Base-by-base conservation (phyloP, 768 basidiomycete genomes). In the Suillus americanus region DNA sequence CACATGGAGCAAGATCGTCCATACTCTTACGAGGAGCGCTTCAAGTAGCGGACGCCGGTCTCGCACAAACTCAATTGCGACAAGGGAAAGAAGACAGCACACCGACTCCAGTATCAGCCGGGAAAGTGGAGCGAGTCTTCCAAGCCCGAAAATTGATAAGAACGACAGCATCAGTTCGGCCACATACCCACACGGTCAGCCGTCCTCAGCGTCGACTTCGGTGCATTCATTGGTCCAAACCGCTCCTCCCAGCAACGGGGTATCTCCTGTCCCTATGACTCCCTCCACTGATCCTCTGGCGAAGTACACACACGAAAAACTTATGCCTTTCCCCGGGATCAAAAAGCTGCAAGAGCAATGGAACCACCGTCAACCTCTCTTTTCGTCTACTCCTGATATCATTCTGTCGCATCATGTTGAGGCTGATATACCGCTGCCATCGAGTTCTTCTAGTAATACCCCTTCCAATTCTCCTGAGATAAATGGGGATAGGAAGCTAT, bases 281-380 rank as follows among this genome's bases (percentile, higher is more conserved):
- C 88, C 90, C 33, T 82, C 86, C 16, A 84, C 85, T 37, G 92
- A 94, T 76, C 40, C 57, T 59, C 76, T 89, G 73, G 81, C 82
- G 35, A 92, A 83, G 77, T 96, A 91, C 76, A 86, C 87, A 67
- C 82, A 85, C 64, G 74, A 85, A 38, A 98, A 98, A 74, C 81
- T 97, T 41, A 91, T 90, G 76, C 94, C 95, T 1, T 95, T 97
- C 83, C 94, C 93, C 30, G 94, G 93, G 43, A 89, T 95, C 75
- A 84, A 88, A 71, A 85, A 86, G 69, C 80, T 95, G 43, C 91
- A 91, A 73, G 89, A 91, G 72, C 86, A 91, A 70, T 83, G 88
- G 60, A 77, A 75, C 38, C 86, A 81, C 68, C 85, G 86, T 40
- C 81, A 82, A 62, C 81, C 73, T 60, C 78, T 74, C 74, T 83